Base-by-base conservation (phyloP, 208 protist genomes). In the Tetramitus jugosus region DNA sequence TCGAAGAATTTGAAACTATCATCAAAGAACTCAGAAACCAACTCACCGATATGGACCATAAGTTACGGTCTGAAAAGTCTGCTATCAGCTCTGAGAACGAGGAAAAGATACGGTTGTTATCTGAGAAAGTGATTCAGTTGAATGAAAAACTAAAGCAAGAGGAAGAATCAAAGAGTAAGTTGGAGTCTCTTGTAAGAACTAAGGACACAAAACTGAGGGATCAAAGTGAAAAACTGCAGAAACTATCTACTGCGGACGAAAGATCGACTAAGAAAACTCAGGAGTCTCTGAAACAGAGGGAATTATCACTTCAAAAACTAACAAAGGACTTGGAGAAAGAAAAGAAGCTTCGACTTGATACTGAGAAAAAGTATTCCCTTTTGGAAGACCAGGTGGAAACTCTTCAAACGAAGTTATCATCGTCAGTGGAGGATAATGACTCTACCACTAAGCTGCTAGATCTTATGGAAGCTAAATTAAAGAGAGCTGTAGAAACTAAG, bases 291-390 rank as follows among this genome's bases (percentile, higher is more conserved):
- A 49, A 33, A 43, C 2, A 37, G 14, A 71, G 49, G 39, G 65
- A 71, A 14, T 20, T 49, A 71, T 35, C 13, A 13, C 43, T 71
- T 33, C 39, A 71, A n/a, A 7, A 29, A 31, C 7, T 71, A n/a
- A 71, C 23, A 1, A 49, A 42, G 20, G 65, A 71, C n/a, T 29
- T 71, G 0, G 65, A 71, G 49, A 71, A 49, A 33, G 65, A 71
- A 71, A 71, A 46, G 23, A 49, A 42, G n/a, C 8, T n/a, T 3
- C 29, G 20, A 26, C n/a, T 26, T 33, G 40, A 42, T 23, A 26
- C 1, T 14, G 35, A 71, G 14, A 6, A 6, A 0, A 46, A 23
- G 7, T 17, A 49, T n/a, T 4, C 13, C 8, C n/a, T 13, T 33
- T 6, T 71, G 3, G 35, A 69, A 69, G n/a, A 69, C 26, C 33